Conservation (phyloP, 2,329 filamentous ascomycete species). For the Alternaria brassicicola region DNA sequence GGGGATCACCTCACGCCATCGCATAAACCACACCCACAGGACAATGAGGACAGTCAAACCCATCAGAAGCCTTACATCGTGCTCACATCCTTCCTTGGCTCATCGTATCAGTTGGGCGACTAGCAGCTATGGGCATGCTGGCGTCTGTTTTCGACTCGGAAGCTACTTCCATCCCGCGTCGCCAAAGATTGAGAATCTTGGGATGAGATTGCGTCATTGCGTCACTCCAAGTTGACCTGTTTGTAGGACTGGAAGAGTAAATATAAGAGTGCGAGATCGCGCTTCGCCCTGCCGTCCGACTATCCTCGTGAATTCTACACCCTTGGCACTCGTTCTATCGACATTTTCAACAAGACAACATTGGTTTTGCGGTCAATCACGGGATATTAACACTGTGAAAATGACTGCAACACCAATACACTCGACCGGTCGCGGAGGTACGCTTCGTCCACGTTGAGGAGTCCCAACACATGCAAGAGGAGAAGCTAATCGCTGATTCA, state of each 20-base stretch:
- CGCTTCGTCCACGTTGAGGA: constrained; percentile 9
- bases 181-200: constrained; percentile 18
- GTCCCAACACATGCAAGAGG: neutral
- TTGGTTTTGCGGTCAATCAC: constrained; percentile 15
- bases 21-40: constrained; percentile 26
- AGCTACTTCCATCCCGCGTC: constrained; percentile 38
- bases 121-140: constrained; percentile 21
- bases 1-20: constrained; percentile 45
- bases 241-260: constrained; percentile 32
- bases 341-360: constrained; percentile 3
- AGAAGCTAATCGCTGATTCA: constrained; percentile 35
- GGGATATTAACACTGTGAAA: constrained; percentile 7
- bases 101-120: constrained; percentile 20
- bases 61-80: constrained; percentile 14
- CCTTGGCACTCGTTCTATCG: constrained; percentile 14
- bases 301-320: constrained; percentile 11
- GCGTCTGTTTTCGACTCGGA: constrained; percentile 22
- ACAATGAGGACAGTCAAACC: constrained; percentile 14
- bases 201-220: constrained; percentile 38
- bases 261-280: constrained; percentile 38
- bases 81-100: constrained; percentile 29
- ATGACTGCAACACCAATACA: constrained; percentile 51
- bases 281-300: constrained; percentile 6
- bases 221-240: constrained; percentile 20
- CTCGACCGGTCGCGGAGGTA: constrained; percentile 65